Base-by-base conservation (phyloP, 495 filamentous ascomycete species). In the Lophium mytilinum region DNA sequence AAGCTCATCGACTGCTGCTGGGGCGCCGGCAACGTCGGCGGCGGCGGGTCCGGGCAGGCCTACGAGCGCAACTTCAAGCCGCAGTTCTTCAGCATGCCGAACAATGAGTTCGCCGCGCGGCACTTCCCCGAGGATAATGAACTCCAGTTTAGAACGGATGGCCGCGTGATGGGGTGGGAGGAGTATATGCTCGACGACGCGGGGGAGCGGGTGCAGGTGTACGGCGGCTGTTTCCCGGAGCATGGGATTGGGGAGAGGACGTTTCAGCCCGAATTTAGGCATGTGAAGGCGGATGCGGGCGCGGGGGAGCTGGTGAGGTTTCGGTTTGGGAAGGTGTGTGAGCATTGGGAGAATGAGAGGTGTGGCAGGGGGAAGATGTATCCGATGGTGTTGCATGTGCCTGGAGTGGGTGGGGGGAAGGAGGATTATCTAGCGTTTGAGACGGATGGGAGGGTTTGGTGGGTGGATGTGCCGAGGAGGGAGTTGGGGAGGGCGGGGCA, bases 1-100 rank as follows among this genome's bases (percentile, higher is more conserved):
- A 95, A 96, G 70, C 77, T 97, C 4, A 76, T 97, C 39, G 93
- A 98, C 64, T 58, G 83, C 3, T 96, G 93, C 68, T 98, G 93
- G 93, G 93, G 93, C 39, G 89, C 92, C 0, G 93, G 93, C 10
- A 65, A 63, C 43, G 68, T 85, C 58, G 47, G 72, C 67, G 70
- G 79, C 41, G 47, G 72, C 67, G 70, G 79, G 40, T 43, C 69
- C 62, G 74, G 73, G 35, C 58, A 71, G 62, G 71, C 75, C 1
- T 97, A 93, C 71, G 73, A 73, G 36, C 79, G 84, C 58, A 59
- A 66, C n/a, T 93, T 96, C 67, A 78, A 75, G 1, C 80, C 90
- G 0, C 66, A 73, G 9, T 73, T 78, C 64, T 98, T 98, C 71
- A 85, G 79, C n/a, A 79, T 84, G 68, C 71, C 78, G n/a, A 95